Evolutionary conservation across 768 basidiomycete genomes (phyloP), one percentile per base, ranked within the genome.

Genomic region (Rhodotorula kratochvilovae): DNA sequence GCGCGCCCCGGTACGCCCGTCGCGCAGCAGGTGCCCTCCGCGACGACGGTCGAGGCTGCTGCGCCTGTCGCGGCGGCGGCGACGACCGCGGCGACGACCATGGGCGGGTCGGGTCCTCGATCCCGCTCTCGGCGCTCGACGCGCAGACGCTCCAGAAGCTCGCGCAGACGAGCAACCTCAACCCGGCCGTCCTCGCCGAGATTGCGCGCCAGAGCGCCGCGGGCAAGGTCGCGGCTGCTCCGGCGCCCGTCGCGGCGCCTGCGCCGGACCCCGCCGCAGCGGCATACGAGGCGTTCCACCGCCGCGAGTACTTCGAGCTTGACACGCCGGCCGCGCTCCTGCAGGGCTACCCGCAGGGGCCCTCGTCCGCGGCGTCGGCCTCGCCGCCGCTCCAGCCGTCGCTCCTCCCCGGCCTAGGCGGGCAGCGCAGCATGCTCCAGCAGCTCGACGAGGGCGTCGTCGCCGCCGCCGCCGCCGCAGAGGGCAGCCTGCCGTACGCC

Each of bases 231-330:
- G 45, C 45, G 45, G 10, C 21, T 5, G 45, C 45, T 6, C 17
- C 29, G 39, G 50, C 29, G 33, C 33, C 50, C 25, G 19, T 48
- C 13, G 12, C 56, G 17, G 33, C 72, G n/a, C 50, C 33, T 7
- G 36, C 63, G 6, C 23, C 23, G 23, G 23, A 23, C 23, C 23
- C 48, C 21, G 46, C 46, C 19, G 23, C 39, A n/a, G 8, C 31
- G 33, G 85, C 88, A 2, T 91, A 86, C 78, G 90, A 92, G 76
- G 88, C 90, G 3, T 92, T 91, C 82, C 88, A 91, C 87, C 15
- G 17, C 33, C 19, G 33, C 54, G 54, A 55, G 25, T 55, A 35
- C 81, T 76, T 6, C 25, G 55, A 27, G 48, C 4, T 13, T 50
- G 61, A 48, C 31, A 10, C 31, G 6, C 21, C 31, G 13, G 5